Base-by-base conservation (phyloP, 2,329 filamentous ascomycete species). In the Ambrosiella beaveri region DNA sequence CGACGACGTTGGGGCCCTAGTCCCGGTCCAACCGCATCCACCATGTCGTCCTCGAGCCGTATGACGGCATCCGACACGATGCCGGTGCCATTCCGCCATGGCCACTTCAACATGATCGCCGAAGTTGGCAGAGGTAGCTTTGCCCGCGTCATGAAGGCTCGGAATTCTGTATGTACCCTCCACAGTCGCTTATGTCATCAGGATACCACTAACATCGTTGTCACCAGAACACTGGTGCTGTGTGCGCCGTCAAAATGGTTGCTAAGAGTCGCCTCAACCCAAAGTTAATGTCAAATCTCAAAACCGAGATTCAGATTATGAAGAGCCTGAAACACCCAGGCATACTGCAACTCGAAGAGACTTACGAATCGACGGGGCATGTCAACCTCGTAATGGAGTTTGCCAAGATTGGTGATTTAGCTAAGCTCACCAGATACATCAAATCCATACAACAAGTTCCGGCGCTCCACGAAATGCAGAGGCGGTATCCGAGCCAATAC, bases 371-470 rank as follows among this genome's bases (percentile, higher is more conserved):
- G 0, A 75, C 81, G 2, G 84, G 84, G 19, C 87, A 95, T 67
- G 96, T 97, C 71, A 93, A 98, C 71, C 79, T 98, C 60, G 84
- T 97, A 62, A 98, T 97, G 91, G 93, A 98, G 73, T 97, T 94
- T 71, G 97, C 93, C 72, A 88, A 95, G 68, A 79, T 98, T 45
- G 91, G 93, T 19, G 93, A 98, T 67, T 73, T 98, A 60, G 95
- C 93, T 9, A 77, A 91, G 57, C 97, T 98, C 71, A 96, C 98
- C 73, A 95, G 93, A 76, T 86, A 95, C 67, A 54, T 54, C 15
- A 54, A 54, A 11, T 54, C 52, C n/a, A 44, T 54, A 11, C 52
- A 54, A 17, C 52, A 54, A 27, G 52, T 54, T 17, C 82, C 86
- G 36, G 85, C 87, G 57, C 93, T 91, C 2, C 80, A 82, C 66